Base-by-base conservation (phyloP, 257 asterid species). In the Scutellaria galericulata region DNA sequence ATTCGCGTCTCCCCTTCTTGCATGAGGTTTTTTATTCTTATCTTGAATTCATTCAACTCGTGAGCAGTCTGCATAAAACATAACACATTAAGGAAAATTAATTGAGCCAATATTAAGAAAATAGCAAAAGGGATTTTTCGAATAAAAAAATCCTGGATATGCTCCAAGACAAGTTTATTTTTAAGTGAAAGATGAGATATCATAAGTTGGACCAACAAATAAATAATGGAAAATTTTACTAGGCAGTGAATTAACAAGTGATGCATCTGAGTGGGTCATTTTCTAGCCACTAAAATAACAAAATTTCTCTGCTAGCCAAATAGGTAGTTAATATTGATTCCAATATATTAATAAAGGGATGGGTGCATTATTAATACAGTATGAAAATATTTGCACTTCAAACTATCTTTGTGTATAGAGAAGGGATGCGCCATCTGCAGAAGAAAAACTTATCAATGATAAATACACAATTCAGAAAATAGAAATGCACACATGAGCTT, bases 61-160 rank as follows among this genome's bases (percentile, higher is more conserved):
- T n/a, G n/a, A n/a, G n/a, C n/a, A n/a, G n/a, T n/a, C n/a, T n/a
- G n/a, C n/a, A n/a, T n/a, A n/a, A n/a, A n/a, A n/a, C n/a, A n/a
- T n/a, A n/a, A n/a, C n/a, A n/a, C n/a, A n/a, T n/a, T n/a, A n/a
- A n/a, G n/a, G n/a, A n/a, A n/a, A n/a, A n/a, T n/a, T n/a, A n/a
- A n/a, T n/a, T n/a, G n/a, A n/a, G n/a, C n/a, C n/a, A n/a, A n/a
- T n/a, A n/a, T n/a, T n/a, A n/a, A n/a, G n/a, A n/a, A n/a, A n/a
- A n/a, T n/a, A n/a, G n/a, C n/a, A n/a, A n/a, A n/a, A n/a, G n/a
- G n/a, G n/a, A n/a, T n/a, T n/a, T n/a, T 47, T 77, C 3, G 50
- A 70, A 76, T 82, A 76, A 83, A 66, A 45, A 70, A 62, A 18
- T 53, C 11, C 6, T 5, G 63, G 58, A 64, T 37, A 78, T 63